phyloP scores from a whole-genome alignment of 2,329 filamentous ascomycete species.

The Xylaria arbuscula region DNA sequence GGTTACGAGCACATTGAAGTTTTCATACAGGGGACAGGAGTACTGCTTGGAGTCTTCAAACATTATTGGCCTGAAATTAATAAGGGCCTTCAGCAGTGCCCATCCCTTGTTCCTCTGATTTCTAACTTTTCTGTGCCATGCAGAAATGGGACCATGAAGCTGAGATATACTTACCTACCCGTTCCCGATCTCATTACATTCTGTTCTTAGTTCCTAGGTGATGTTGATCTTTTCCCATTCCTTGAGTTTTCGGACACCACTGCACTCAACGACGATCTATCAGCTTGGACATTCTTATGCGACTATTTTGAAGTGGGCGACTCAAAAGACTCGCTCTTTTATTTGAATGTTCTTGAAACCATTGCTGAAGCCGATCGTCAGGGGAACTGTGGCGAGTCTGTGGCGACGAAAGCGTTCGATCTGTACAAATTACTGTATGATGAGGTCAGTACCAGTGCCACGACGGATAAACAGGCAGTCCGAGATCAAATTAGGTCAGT shows the following conservation, averaged over 20 bases:
- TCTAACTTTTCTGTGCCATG: background rate
- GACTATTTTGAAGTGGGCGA: background rate
- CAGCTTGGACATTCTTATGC: conserved; percentile 12
- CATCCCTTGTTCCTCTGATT: conserved; percentile 3
- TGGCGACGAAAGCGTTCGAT: background rate
- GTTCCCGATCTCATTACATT: background rate
- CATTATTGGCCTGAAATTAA: conserved; percentile 4
- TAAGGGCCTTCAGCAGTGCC: background rate
- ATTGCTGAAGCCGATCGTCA: background rate
- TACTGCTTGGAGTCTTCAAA: conserved; percentile 4
- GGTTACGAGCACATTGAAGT: background rate
- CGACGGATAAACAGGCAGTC: background rate
- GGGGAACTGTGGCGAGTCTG: background rate
- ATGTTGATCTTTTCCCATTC: conserved; percentile 1
- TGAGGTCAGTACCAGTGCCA: background rate
- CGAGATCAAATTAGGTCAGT: conserved; percentile 6
- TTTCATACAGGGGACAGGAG: background rate
- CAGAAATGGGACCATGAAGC: background rate
- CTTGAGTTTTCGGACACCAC: conserved; percentile 3
- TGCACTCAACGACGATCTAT: background rate
- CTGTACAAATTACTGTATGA: conserved; percentile 4
- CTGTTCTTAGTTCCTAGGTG: background rate
- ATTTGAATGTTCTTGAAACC: conserved; percentile 2
- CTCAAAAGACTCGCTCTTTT: background rate
- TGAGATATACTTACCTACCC: conserved; percentile 4